Evolutionary conservation across 768 basidiomycete species (phyloP).

Genomic region (Amanita pallidorosea): DNA sequence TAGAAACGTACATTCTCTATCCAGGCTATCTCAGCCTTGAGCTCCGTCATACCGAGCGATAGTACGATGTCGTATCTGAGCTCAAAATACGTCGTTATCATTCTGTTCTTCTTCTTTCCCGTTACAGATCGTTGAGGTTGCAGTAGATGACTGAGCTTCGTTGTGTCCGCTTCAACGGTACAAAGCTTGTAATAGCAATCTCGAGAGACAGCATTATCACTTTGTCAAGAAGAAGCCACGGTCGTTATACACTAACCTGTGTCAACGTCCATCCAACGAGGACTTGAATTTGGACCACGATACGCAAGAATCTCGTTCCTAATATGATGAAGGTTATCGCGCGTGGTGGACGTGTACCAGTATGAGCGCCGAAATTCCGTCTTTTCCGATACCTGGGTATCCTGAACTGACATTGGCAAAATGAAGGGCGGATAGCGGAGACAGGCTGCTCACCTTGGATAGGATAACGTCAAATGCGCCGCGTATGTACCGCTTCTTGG

Average conservation of each 20-base stretch:
- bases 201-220: constrained; percentile 9
- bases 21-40: constrained; percentile 14
- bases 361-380: constrained; percentile 15
- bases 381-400: constrained; percentile 21
- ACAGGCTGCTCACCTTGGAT: constrained; percentile 10
- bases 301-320: constrained; percentile 13
- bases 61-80: constrained; percentile 12
- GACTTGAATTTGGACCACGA: constrained; percentile 10
- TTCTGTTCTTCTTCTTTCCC: constrained; percentile 2
- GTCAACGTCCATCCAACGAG: constrained; percentile 17
- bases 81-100: constrained; percentile 5
- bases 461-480: constrained; percentile 16
- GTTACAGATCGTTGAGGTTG: neutral
- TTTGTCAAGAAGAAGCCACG: constrained; percentile 11
- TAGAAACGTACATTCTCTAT: constrained; percentile 10
- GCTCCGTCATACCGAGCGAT: constrained; percentile 13
- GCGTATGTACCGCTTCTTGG: constrained; percentile 9
- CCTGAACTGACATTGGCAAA: constrained; percentile 13
- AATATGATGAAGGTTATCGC: constrained; percentile 5
- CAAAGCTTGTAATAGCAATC: constrained; percentile 8
- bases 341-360: neutral
- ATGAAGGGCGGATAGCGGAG: neutral
- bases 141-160: neutral
- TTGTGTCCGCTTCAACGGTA: constrained; percentile 9
- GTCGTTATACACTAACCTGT: constrained; percentile 11